A percentile compares a stretch with the other conserved stretches of the same genome.
Conservation (phyloP, 805 yeast genomes). For the Dipodascus albidus region DNA sequence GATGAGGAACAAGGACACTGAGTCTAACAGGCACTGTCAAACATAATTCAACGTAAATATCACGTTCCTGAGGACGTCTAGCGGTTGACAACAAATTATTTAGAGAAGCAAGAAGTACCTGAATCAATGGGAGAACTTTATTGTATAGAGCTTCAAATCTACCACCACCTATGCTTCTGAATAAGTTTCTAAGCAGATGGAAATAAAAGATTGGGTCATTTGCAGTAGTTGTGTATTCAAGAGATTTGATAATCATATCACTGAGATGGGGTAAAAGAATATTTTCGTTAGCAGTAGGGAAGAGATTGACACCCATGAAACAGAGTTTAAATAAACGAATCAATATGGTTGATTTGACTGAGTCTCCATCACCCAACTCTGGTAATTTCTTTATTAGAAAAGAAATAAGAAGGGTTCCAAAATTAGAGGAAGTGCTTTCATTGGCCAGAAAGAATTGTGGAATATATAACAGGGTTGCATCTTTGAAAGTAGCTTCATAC, state of each 20-base stretch:
- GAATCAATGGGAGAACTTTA: constrained; percentile 84
- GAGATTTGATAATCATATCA: constrained; percentile 66
- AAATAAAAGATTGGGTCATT: constrained; percentile 88
- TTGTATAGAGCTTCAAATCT: constrained; percentile 87
- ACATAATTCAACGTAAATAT: constrained; percentile 88
- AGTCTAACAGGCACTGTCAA: constrained; percentile 91
- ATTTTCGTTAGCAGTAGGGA: constrained; percentile 73
- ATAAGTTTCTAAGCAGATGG: constrained; percentile 74
- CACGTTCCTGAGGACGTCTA: constrained; percentile 80
- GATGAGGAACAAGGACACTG: constrained; percentile 86
- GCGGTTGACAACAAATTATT: constrained; percentile 77
- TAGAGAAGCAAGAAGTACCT: constrained; percentile 72
- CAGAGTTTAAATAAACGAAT: constrained; percentile 83
- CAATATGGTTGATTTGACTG: constrained; percentile 65
- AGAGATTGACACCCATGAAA: constrained; percentile 90
- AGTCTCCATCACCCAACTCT: constrained; percentile 71
- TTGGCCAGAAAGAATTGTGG: constrained; percentile 92
- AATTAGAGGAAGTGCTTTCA: constrained; percentile 88
- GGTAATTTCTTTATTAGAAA: constrained; percentile 64
- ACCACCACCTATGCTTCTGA: constrained; percentile 95
- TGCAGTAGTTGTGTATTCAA: constrained; percentile 70
- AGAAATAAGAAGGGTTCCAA: constrained; percentile 69
- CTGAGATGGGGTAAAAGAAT: constrained; percentile 84
- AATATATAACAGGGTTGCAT: constrained; percentile 77
- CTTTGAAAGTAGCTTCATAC: constrained; percentile 67